Conservation (phyloP, 2,329 filamentous ascomycete genomes). For the Beauveria sp. region DNA sequence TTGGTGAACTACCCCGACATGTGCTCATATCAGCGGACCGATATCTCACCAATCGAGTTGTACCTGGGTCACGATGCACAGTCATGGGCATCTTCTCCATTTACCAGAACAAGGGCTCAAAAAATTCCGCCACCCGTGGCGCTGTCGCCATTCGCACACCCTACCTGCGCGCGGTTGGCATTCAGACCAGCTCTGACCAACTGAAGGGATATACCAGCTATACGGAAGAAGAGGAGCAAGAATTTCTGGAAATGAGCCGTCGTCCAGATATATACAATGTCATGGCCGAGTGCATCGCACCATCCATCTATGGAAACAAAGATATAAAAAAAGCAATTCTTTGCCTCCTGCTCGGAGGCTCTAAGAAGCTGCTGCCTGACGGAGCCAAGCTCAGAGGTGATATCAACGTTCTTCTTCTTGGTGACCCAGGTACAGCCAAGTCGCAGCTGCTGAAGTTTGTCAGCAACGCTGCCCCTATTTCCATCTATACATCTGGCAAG, state of each 20-base stretch:
- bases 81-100: slow-evolving; percentile 98
- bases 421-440: slow-evolving; percentile 96
- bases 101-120: slow-evolving; percentile 85
- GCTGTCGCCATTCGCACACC: slow-evolving; percentile 94
- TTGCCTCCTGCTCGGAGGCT: slow-evolving; percentile 86
- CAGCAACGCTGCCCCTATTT: slow-evolving; percentile 90
- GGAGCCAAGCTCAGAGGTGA: slow-evolving; percentile 97
- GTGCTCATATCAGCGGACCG: slow-evolving; percentile 95
- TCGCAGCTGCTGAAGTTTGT: slow-evolving; percentile 97
- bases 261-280: slow-evolving; percentile 86
- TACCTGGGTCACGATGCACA: slow-evolving; percentile 89
- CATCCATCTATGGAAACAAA: slow-evolving; percentile 91
- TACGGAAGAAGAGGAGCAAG: slow-evolving; percentile 92
- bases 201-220: slow-evolving; percentile 80
- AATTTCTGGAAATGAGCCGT: slow-evolving; percentile 85
- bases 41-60: slow-evolving; percentile 90
- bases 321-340: slow-evolving; percentile 98
- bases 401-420: slow-evolving; percentile 93
- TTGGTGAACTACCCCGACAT: slow-evolving; percentile 89
- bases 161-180: slow-evolving; percentile 86
- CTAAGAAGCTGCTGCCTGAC: slow-evolving; percentile 95
- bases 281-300: slow-evolving; percentile 88
- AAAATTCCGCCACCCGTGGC: slow-evolving; percentile 62
- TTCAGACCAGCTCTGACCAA: slow-evolving; percentile 84
- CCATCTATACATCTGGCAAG: slow-evolving; percentile 98